Evolutionary conservation across 768 basidiomycete genomes (phyloP).

Genomic region (Tulasnella sp.): DNA sequence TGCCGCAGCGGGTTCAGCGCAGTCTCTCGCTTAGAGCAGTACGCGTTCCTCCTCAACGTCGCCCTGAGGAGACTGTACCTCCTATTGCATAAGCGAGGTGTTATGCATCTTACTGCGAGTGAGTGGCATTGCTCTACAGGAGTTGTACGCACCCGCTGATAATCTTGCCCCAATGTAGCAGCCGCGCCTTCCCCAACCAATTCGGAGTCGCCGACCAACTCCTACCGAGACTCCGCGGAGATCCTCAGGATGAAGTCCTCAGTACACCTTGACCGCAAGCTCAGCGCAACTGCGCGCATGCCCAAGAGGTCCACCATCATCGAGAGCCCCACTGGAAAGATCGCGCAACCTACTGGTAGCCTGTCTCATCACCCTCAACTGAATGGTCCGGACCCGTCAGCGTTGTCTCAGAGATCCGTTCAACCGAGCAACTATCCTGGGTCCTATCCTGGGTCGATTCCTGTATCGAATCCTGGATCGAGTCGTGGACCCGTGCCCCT

Average conservation of each 20-base stretch:
- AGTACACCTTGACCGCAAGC: conserved; percentile 89
- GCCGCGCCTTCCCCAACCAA: background rate
- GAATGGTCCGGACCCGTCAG: conserved; percentile 12
- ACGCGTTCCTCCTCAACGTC: conserved; percentile 94
- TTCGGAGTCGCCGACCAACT: conserved; percentile 44
- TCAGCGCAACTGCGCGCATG: conserved; percentile 86
- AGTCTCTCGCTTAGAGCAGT: conserved; percentile 93
- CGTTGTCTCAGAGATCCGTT: background rate
- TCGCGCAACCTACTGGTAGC: conserved; percentile 68
- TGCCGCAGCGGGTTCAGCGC: conserved; percentile 79
- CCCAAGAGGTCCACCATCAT: conserved; percentile 94
- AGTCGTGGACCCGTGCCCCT: background rate
- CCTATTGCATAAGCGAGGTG: conserved; percentile 80
- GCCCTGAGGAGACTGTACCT: conserved; percentile 88
- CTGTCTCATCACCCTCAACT: conserved; percentile 41
- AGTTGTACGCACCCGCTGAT: background rate
- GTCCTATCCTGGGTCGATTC: background rate
- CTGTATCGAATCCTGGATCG: background rate
- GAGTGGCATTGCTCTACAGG: conserved; percentile 35
- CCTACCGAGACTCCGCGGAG: conserved; percentile 81
- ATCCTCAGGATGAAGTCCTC: conserved; percentile 88
- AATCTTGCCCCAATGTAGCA: background rate
- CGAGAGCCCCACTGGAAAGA: conserved; percentile 87
- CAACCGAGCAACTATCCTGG: background rate
- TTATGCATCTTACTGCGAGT: conserved; percentile 81